Evolutionary conservation across 805 yeast species (phyloP), one percentile per base, ranked within the genome.

Genomic region (Spathaspora sp.): DNA sequence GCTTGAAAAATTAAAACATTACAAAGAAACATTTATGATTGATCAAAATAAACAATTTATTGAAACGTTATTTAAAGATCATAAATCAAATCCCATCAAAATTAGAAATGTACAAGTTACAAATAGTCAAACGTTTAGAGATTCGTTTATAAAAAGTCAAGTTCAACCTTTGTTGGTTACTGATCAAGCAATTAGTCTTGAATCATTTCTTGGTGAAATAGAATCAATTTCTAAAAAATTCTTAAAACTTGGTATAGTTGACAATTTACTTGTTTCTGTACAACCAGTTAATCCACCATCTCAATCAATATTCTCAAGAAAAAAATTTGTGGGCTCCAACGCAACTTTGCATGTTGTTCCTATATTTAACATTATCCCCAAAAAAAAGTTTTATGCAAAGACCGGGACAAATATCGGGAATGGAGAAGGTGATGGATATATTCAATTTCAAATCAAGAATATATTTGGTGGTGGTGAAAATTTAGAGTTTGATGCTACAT

Each of bases 361-460:
- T 1, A 63, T 69, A 2, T 70, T 73, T 58, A 69, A 70, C 48
- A 51, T 70, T 3, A 42, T 66, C 5, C 92, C 93, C 0, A 79
- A 79, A 3, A 89, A 89, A 58, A 78, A 80, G 57, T 87, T 91
- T 59, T 78, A 80, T 53, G 92, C 96, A 49, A 88, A 87, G 60
- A 89, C 97, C 1, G 99, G 99, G 3, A 94, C 98, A 1, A 92
- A 91, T 66, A 81, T 94, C 7, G 98, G 98, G 1, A 93, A 94
- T 63, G 96, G 96, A 31, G 98, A 94, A 72, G 99, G 97, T 29
- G 94, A 89, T 63, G 98, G 97, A 1, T 91, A 92, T 62, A 77
- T 90, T 46, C 85, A 89, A 31, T 81, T 92, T 51, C 91, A 65
- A 72, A 59, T 79, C 63, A 73, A 73, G 49, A 81, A 81, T 58